phyloP scores from a whole-genome alignment of 2,329 filamentous ascomycete species.

The Fusarium foetens region DNA sequence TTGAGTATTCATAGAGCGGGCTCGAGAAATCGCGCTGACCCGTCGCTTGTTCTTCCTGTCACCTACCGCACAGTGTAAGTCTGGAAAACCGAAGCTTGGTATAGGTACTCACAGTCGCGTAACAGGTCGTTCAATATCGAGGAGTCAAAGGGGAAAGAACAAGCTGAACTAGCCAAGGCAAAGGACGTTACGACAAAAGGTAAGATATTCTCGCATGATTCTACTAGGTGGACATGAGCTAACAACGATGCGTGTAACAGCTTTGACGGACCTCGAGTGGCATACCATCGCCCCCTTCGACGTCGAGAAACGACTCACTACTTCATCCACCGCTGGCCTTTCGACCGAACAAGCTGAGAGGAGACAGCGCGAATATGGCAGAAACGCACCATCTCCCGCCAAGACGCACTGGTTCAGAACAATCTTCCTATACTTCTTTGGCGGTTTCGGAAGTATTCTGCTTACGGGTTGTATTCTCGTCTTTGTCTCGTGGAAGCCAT shows the following conservation, averaged over 20 bases:
- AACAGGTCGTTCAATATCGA: constrained; percentile 4
- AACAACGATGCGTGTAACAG: rapidly evolving
- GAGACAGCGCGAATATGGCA: neutral
- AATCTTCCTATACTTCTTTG: constrained; percentile 11
- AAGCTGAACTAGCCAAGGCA: neutral
- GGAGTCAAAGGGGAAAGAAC: constrained; percentile 16
- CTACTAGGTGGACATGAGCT: neutral
- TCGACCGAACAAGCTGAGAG: constrained; percentile 2
- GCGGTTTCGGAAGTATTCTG: constrained; percentile 10
- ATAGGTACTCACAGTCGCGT: too few relatives aligned
- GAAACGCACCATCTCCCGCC: constrained; percentile 5
- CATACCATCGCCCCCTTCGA: neutral
- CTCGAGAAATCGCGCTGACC: constrained; percentile 1
- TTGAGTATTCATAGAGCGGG: neutral
- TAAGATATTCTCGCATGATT: rapidly evolving
- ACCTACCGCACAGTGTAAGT: constrained; percentile 5
- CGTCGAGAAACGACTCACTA: constrained; percentile 11
- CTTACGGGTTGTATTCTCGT: neutral
- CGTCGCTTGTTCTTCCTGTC: neutral
- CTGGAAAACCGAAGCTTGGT: too few relatives aligned
- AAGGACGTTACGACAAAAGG: constrained; percentile 2
- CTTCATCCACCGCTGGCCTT: neutral
- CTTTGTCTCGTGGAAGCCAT: constrained; percentile 9
- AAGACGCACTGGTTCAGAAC: constrained; percentile 15
- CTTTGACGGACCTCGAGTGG: constrained; percentile 12